A percentile compares a stretch with the other conserved stretches of the same genome.
These are phyloP conservation scores for Acmispon strigosus DNA, from an alignment of 306 rosid species.

Conservation along the genomic window DNA sequence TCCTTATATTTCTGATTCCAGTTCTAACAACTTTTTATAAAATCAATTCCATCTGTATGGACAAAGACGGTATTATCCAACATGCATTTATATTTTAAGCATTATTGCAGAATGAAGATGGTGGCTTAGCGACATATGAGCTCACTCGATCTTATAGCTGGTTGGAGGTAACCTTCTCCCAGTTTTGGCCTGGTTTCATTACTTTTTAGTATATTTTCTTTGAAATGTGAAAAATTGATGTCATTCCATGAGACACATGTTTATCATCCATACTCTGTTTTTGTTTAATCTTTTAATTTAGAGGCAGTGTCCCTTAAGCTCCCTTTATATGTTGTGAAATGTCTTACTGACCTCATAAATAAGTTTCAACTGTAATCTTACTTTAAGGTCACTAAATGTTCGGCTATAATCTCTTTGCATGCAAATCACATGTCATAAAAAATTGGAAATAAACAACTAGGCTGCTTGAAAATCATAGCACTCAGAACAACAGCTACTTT, in stretches of 20 bases:
- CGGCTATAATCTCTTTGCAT: not conserved
- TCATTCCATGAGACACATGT: not conserved
- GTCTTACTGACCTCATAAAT: not conserved
- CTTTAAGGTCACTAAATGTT: not conserved
- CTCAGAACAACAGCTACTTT: not conserved
- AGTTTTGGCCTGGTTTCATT: not conserved
- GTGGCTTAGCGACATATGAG: constrained; percentile 89
- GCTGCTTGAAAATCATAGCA: not conserved
- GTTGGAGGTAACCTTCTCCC: constrained; percentile 71
- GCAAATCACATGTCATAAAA: not conserved
- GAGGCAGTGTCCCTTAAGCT: not conserved
- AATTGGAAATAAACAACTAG: not conserved
- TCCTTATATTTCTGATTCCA: too few relatives aligned
- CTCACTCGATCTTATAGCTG: constrained; percentile 84
- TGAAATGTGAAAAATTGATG: constrained; percentile 7
- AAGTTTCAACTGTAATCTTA: not conserved
- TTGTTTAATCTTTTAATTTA: constrained; percentile 4
- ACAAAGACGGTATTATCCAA: not conserved
- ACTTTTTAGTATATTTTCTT: not conserved
- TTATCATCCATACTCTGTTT: constrained; percentile 2
- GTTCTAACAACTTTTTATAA: too few relatives aligned
- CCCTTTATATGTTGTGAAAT: not conserved
- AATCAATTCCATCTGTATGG: too few relatives aligned
- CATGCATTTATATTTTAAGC: not conserved
- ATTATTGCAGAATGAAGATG: constrained; percentile 58